These are phyloP conservation scores for Cicer bijugum DNA, from an alignment of 306 rosid species.

Conservation along the genomic window DNA sequence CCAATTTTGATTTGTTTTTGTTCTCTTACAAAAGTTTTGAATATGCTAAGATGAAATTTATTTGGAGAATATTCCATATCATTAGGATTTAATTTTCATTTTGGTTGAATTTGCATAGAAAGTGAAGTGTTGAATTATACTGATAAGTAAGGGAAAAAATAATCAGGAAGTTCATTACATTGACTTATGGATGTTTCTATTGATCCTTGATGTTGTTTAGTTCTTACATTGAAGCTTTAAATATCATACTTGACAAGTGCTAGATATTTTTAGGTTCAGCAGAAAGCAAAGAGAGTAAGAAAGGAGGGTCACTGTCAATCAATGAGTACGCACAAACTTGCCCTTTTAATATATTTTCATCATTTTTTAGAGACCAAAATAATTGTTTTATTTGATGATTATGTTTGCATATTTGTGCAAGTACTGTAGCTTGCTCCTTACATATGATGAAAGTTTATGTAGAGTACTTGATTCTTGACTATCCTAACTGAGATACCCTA, in stretches of 20 bases:
- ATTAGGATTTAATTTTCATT: too few species aligned
- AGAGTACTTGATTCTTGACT: slow-evolving; percentile 21
- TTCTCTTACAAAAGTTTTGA: not conserved
- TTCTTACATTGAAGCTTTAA: slow-evolving; percentile 32
- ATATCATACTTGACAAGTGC: slow-evolving; percentile 39
- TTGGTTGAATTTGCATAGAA: slow-evolving; percentile 31
- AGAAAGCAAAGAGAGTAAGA: slow-evolving; percentile 52
- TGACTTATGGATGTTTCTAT: slow-evolving; percentile 16
- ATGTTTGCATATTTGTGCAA: slow-evolving; percentile 38
- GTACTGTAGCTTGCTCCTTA: slow-evolving; percentile 13
- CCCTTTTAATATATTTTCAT: slow-evolving; percentile 49
- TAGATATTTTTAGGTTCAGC: slow-evolving; percentile 56
- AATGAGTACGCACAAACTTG: slow-evolving; percentile 62
- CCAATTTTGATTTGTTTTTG: slow-evolving; percentile 20
- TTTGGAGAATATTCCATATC: slow-evolving; percentile 1
- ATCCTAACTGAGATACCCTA: slow-evolving; percentile 4
- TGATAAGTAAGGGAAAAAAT: not conserved
- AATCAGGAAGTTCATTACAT: not conserved
- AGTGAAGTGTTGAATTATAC: slow-evolving; percentile 23
- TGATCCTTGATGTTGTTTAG: slow-evolving; percentile 27
- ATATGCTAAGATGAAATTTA: slow-evolving; percentile 21
- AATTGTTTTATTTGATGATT: slow-evolving; percentile 44
- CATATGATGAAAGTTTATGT: slow-evolving; percentile 18
- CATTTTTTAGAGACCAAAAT: slow-evolving; percentile 42
- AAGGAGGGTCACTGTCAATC: slow-evolving; percentile 45